phyloP scores from a whole-genome alignment of 2,329 filamentous ascomycete genomes.

The Fusarium foetens region DNA sequence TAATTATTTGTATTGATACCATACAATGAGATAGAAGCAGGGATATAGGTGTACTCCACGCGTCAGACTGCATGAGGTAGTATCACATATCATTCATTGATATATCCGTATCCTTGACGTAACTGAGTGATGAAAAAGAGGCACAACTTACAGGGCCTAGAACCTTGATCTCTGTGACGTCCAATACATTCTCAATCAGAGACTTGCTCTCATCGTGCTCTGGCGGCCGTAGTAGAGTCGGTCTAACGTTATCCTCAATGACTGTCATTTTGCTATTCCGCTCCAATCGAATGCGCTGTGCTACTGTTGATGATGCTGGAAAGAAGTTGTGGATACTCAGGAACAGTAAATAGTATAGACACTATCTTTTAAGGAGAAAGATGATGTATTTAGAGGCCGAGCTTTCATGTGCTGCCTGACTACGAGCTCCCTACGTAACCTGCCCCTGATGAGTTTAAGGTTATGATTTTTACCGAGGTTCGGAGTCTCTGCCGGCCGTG shows the following conservation, averaged over 20 bases:
- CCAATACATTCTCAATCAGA: slow-evolving; percentile 88
- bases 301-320: neutral
- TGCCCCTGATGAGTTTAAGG: slow-evolving; percentile 25
- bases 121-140: neutral
- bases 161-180: slow-evolving; percentile 81
- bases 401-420: slow-evolving; percentile 29
- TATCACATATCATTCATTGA: neutral
- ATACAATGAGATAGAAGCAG: neutral
- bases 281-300: neutral
- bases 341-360: neutral
- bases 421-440: slow-evolving; percentile 27
- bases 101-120: neutral
- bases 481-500: slow-evolving; percentile 19
- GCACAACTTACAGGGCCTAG: slow-evolving; percentile 74
- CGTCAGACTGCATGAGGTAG: neutral
- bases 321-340: neutral
- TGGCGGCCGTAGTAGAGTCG: slow-evolving; percentile 72
- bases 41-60: neutral
- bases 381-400: slow-evolving; percentile 4
- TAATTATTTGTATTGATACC: neutral
- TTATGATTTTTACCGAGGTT: slow-evolving; percentile 37
- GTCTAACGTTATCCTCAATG: slow-evolving; percentile 44
- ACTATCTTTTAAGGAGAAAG: neutral
- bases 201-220: slow-evolving; percentile 77
- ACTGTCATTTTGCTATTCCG: slow-evolving; percentile 23